Conservation (phyloP, 352 stramenopile genomes). For the Thalassiosira oceanica region DNA sequence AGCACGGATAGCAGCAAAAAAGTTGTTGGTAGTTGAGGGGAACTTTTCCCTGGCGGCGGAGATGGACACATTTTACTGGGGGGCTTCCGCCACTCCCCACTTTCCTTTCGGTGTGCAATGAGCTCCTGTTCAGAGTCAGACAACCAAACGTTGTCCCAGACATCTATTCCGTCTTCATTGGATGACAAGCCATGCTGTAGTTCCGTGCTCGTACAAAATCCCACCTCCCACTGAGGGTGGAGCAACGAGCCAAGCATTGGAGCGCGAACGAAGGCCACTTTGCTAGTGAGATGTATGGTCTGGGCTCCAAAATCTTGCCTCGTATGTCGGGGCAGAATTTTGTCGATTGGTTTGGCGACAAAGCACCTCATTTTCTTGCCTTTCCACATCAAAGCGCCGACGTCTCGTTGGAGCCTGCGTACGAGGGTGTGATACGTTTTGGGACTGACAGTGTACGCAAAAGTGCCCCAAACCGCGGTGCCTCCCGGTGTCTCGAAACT, state of each 20-base stretch:
- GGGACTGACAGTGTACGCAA: conserved; percentile 75
- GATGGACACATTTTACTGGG: too few relatives aligned
- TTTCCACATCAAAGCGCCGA: conserved; percentile 78
- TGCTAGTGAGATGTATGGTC: conserved; percentile 53
- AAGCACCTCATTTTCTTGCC: conserved; percentile 73
- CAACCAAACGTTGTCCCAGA: conserved; percentile 61
- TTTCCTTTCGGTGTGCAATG: conserved; percentile 48
- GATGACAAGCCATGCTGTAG: conserved; percentile 54
- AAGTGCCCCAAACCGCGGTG: conserved; percentile 70
- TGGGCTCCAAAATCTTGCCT: conserved; percentile 32
- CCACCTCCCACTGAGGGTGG: conserved; percentile 72
- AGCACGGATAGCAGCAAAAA: too few relatives aligned
- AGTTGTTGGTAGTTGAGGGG: too few relatives aligned
- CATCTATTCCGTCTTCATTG: conserved; percentile 4
- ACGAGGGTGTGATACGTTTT: conserved; percentile 59
- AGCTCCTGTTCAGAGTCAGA: conserved; percentile 50
- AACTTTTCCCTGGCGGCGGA: too few relatives aligned
- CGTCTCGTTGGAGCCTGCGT: conserved; percentile 63
- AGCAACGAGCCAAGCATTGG: conserved; percentile 79
- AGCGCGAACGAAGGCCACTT: conserved; percentile 72
- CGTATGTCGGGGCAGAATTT: conserved; percentile 69
- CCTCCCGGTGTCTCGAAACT: conserved; percentile 47
- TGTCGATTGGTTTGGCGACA: conserved; percentile 78
- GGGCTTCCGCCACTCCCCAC: conserved; percentile 65
- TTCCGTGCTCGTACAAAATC: conserved; percentile 74